Evolutionary conservation across 1,284 basidiomycete genomes (phyloP), one percentile per base, ranked within the genome.

Genomic region (Nidula niveotomentosa): DNA sequence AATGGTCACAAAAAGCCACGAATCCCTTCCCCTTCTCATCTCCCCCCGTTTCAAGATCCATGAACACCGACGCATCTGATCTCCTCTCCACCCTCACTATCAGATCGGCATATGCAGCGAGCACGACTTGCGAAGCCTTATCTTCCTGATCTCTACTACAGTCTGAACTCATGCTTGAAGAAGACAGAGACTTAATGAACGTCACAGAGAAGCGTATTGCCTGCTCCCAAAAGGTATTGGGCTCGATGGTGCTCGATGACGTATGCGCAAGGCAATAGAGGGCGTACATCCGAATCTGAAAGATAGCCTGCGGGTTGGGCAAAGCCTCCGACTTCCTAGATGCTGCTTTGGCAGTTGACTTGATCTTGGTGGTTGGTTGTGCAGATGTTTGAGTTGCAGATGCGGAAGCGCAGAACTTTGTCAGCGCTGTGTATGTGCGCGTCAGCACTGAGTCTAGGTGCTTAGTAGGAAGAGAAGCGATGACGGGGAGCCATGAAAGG

Each of bases 201-300:
- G 74, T 65, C 6, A 68, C 68, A n/a, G 74, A 73, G 52, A 82
- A 78, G 58, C 80, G 83, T n/a, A 77, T 70, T 0, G 76, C 74
- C 62, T 90, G 88, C 44, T 84, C 80, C 88, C 88, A 90, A 61
- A 89, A 85, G 0, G 74, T 78, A 43, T 72, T 70, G 6, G 75
- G 60, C 43, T 76, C 73, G 23, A 83, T 63, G 3, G 73, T 76
- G 3, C 76, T 76, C n/a, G 70, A 61, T 9, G 71, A 72, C 2
- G 79, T 74, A 52, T 72, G 68, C 6, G 71, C 68, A 17, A 85
- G 67, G 60, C 81, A 83, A 8, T 66, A 66, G 17, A 82, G 60
- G 3, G 76, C 80, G 57, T 81, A 81, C 12, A 73, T 67, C 2
- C 83, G 76, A 13, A 88, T 69, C 34, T 64, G 62, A 58, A 85